Base-by-base conservation (phyloP, 2,329 filamentous ascomycete genomes). In the Cladophialophora psammophila region DNA sequence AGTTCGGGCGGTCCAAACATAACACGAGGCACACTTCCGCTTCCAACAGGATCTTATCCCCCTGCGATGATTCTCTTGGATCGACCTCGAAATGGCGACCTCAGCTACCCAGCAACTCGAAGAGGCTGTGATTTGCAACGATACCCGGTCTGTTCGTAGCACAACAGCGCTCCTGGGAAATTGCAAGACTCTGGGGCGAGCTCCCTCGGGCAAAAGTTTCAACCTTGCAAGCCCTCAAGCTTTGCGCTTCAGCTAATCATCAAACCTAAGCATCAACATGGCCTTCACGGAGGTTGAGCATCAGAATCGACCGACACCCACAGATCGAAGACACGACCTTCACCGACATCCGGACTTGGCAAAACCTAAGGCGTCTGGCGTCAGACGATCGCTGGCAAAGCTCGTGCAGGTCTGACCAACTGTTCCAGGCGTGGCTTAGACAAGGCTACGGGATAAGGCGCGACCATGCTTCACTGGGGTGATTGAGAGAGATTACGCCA, bases 381-480 rank as follows among this genome's bases (percentile, higher is more conserved):
- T 50, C 45, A 50, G 18, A 50, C 45, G 45, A 26, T 26, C 18
- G 45, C 20, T 10, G 18, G 5, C 18, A 18, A 48, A 20, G n/a
- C 42, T 48, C 42, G 26, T 48, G 42, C n/a, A 20, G 4, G 18
- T 48, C 18, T n/a, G 3, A 6, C n/a, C 3, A 31, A 9, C 45
- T 50, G 45, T 26, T 20, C 45, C 20, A 26, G 20, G 10, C 45
- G 45, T 50, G 45, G 45, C 45, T 50, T 50, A n/a, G 45, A 50
- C 45, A 50, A 50, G 45, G 45, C 45, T 50, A 50, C 45, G 45
- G 45, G 45, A 50, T 10, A 50, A 50, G 45, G 18, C 45, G 26
- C 7, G 45, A 26, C 26, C 18, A 12, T 50, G 45, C 45, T 26
- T 50, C 18, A 50, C 10, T 12, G 26, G 45, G 7, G 8, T 26